Percentiles rank a stretch among this genome's conserved stretches.
Evolutionary conservation across 2,329 filamentous ascomycete genomes (phyloP).

Genomic region (Fusarium oxysporum): DNA sequence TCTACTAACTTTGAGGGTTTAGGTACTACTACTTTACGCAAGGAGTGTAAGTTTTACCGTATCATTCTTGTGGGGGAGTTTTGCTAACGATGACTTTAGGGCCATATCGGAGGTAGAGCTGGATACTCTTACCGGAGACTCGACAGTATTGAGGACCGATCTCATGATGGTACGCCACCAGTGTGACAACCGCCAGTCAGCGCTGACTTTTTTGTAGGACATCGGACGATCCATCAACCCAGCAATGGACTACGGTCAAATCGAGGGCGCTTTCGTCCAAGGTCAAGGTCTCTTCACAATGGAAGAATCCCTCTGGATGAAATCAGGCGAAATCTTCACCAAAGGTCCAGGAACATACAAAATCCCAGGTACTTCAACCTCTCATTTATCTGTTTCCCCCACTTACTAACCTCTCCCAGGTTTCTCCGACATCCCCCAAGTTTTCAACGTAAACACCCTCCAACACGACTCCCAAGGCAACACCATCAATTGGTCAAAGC

Average conservation of each 20-base stretch:
- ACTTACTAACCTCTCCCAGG: no score
- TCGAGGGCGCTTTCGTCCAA: background rate
- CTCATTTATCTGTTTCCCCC: no score
- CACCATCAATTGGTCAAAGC: background rate
- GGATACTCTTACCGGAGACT: background rate
- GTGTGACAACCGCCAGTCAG: no score
- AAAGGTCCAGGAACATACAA: conserved; percentile 6
- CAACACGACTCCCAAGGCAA: conserved; percentile 1
- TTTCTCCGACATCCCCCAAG: background rate
- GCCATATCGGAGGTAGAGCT: background rate
- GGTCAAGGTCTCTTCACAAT: background rate
- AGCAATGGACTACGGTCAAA: conserved; percentile 6
- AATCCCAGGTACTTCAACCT: background rate
- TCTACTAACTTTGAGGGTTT: background rate
- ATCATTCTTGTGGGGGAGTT: rapidly evolving
- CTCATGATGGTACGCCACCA: background rate
- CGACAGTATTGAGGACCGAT: background rate
- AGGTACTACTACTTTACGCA: conserved; percentile 10
- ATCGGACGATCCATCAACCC: background rate
- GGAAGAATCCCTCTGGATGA: conserved; percentile 3
- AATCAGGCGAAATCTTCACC: background rate
- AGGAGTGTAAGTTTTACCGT: background rate
- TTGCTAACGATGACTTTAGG: background rate
- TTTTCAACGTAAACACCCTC: background rate
- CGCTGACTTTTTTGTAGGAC: background rate